Base-by-base conservation (phyloP, 495 filamentous ascomycete genomes). In the Daldinia vernicosa region DNA sequence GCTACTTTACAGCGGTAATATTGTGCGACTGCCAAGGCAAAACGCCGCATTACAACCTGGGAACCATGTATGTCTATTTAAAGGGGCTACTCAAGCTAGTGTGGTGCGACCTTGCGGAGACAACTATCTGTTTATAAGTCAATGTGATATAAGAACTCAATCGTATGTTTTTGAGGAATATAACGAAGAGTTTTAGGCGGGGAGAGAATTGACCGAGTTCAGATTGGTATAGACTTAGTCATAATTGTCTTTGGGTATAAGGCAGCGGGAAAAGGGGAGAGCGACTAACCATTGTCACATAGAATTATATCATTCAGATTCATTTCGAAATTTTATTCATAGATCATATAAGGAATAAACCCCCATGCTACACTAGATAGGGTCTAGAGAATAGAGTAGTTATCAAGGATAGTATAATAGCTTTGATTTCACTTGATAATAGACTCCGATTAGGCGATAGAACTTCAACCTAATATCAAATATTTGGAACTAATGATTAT, bases 61-160 rank as follows among this genome's bases (percentile, higher is more conserved):
- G n/a, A 33, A 58, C n/a, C 28, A 40, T 24, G 33, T 58, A 26
- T 58, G 55, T 6, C 32, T 58, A 37, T 58, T 58, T 15, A 58
- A 37, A 32, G 55, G 55, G n/a, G 30, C 33, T 22, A 2, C 17
- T 1, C 55, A 40, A n/a, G 32, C 55, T 3, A 37, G 32, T 39
- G 33, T 58, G n/a, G 19, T 58, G 33, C n/a, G 32, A 6, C 55
- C 55, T 6, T 58, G 7, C 8, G 55, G 32, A 39, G 19, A 39
- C 6, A 9, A 15, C 19, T 58, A 58, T 58, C 39, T 11, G 9
- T 58, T 58, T 24, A 6, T 58, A 17, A 58, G 55, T 9, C 55
- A 58, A 11, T 58, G 55, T 19, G 5, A 39, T 27, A 58, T 58
- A 3, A 39, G 28, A 6, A 58, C 33, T 27, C n/a, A 8, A 4